Percentiles rank a stretch among this genome's conserved stretches.
Conservation (phyloP, 2,329 filamentous ascomycete genomes). For the Trichoderma arundinaceum region DNA sequence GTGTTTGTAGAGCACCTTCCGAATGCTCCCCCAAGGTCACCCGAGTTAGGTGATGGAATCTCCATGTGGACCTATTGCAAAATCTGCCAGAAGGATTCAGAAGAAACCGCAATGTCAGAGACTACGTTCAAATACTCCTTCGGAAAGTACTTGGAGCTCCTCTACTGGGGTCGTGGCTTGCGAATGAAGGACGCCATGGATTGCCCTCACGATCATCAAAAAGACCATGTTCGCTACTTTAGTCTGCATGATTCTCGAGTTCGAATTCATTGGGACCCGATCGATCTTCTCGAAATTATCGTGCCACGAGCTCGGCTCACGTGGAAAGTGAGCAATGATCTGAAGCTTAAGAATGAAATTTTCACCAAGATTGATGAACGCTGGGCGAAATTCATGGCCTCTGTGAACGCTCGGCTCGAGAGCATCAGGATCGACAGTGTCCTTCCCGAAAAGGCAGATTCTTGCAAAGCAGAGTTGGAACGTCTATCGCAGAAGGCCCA, state of each 20-base stretch:
- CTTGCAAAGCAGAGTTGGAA: constrained; percentile 83
- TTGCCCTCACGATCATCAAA: constrained; percentile 90
- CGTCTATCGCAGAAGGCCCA: constrained; percentile 76
- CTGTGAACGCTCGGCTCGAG: constrained; percentile 81
- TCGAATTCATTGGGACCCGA: constrained; percentile 88
- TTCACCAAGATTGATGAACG: constrained; percentile 81
- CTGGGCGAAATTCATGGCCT: constrained; percentile 84
- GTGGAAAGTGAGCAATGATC: constrained; percentile 96
- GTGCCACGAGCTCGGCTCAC: constrained; percentile 89
- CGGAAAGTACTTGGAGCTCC: constrained; percentile 95
- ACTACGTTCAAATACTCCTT: constrained; percentile 98
- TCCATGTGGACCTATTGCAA: constrained; percentile 99
- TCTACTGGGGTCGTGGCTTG: constrained; percentile 90
- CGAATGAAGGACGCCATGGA: constrained; percentile 71
- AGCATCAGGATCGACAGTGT: constrained; percentile 93
- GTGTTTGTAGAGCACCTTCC: constrained; percentile 74
- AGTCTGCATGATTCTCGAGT: constrained; percentile 84
- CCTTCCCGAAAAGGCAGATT: constrained; percentile 81
- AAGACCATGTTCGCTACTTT: constrained; percentile 92
- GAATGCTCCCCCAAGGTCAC: constrained; percentile 50
- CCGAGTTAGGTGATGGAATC: constrained; percentile 67
- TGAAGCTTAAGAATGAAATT: constrained; percentile 90
- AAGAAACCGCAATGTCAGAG: constrained; percentile 87
- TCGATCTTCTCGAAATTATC: constrained; percentile 91
- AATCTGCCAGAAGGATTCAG: constrained; percentile 86